These are phyloP conservation scores for Pochonia chlamydosporia DNA, from an alignment of 2,329 filamentous ascomycete genomes.

Conservation along the genomic window DNA sequence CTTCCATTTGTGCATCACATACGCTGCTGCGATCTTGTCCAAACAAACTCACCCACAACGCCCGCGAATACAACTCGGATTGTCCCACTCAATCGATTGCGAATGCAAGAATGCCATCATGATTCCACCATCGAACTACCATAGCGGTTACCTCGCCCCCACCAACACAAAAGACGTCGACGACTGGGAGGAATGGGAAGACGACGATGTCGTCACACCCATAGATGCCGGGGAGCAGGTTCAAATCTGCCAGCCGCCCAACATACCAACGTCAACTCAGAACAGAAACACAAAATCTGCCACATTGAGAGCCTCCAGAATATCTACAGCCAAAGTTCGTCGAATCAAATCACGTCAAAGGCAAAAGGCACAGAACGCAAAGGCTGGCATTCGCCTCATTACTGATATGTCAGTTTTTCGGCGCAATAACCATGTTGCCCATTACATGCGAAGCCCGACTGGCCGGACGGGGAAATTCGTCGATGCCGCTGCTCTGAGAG, in stretches of 20 bases:
- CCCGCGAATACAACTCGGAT: no score
- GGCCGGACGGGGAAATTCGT: constrained; percentile 42
- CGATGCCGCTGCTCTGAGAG: constrained; percentile 52
- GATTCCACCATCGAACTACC: constrained; percentile 3
- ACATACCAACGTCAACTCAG: constrained; percentile 10
- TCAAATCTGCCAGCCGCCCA: constrained; percentile 7
- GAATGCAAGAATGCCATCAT: constrained; percentile 2
- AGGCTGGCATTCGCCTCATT: constrained; percentile 61
- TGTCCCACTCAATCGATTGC: background rate
- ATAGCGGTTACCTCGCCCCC: background rate
- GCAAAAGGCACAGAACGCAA: constrained; percentile 54
- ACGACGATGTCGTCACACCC: constrained; percentile 38
- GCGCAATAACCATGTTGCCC: constrained; percentile 32
- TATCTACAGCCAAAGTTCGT: constrained; percentile 34
- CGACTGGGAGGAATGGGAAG: constrained; percentile 51
- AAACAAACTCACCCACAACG: background rate
- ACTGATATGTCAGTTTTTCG: constrained; percentile 59
- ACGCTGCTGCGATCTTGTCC: background rate
- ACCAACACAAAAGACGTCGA: constrained; percentile 20
- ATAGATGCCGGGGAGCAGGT: constrained; percentile 32
- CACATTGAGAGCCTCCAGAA: constrained; percentile 22
- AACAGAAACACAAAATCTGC: constrained; percentile 11
- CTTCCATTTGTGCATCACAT: background rate
- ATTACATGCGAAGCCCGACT: constrained; percentile 22
- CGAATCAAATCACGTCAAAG: constrained; percentile 53